phyloP scores from a whole-genome alignment of 2,329 filamentous ascomycete species.

The Nannizzia gypsea region DNA sequence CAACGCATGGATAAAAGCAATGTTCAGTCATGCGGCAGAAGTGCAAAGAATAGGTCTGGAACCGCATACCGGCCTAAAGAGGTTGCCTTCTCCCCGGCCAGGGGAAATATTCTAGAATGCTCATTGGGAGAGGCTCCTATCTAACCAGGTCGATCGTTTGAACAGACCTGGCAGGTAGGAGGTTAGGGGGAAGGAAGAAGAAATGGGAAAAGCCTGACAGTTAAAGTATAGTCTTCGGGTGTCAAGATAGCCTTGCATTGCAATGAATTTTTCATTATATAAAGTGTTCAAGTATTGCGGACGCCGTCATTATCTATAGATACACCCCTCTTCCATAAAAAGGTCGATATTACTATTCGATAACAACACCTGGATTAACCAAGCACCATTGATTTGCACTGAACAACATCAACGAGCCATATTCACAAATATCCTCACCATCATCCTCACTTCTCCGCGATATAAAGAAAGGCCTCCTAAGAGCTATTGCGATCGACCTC shows the following conservation, averaged over 20 bases:
- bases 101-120: not conserved
- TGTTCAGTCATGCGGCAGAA: not conserved
- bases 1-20: constrained; percentile 3
- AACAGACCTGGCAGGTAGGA: not conserved
- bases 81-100: not conserved
- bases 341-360: not conserved
- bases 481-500: constrained; percentile 1
- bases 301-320: not conserved
- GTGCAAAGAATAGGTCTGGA: not conserved
- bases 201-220: not conserved
- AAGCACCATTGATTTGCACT: not conserved
- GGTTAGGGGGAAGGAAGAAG: not conserved
- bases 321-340: not conserved
- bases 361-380: not conserved
- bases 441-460: not conserved
- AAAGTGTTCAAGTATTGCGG: not conserved
- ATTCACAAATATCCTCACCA: not conserved
- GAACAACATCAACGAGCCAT: not conserved
- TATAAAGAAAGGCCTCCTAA: not conserved
- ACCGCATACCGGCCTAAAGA: not conserved
- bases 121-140: not conserved
- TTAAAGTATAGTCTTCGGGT: not conserved
- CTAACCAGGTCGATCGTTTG: constrained; percentile 1
- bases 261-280: not conserved
- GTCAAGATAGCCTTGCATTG: not conserved